phyloP scores from a whole-genome alignment of 2,329 filamentous ascomycete genomes.

The Xylariaceae sp. region DNA sequence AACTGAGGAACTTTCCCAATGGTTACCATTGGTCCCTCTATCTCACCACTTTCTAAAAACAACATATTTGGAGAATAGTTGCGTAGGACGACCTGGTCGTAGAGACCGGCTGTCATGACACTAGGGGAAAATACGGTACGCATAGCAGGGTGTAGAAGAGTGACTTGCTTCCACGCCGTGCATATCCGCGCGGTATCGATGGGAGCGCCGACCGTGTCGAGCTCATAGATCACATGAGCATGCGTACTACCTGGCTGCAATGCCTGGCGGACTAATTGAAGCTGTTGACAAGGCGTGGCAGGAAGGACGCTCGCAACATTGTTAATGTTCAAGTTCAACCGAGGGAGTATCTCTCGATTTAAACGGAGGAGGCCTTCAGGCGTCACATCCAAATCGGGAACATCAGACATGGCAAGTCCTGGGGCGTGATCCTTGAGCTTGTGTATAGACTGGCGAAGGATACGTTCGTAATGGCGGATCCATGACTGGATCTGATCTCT shows the following conservation, averaged over 20 bases:
- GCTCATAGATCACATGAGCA: conserved; percentile 45
- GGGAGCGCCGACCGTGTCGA: conserved; percentile 35
- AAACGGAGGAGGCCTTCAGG: conserved; percentile 44
- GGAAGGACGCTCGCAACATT: conserved; percentile 50
- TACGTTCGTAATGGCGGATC: conserved; percentile 44
- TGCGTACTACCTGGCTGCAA: conserved; percentile 40
- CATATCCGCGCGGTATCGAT: conserved; percentile 45
- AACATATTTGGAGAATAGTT: conserved; percentile 48
- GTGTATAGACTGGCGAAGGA: conserved; percentile 42
- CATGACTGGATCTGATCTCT: conserved; percentile 42
- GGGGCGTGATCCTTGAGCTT: conserved; percentile 39
- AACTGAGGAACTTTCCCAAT: conserved; percentile 42
- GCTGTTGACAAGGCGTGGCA: conserved; percentile 45
- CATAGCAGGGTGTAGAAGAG: conserved; percentile 41
- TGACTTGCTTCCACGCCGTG: conserved; percentile 47
- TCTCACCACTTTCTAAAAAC: conserved; percentile 45
- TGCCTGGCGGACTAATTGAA: conserved; percentile 45
- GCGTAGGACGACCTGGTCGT: conserved; percentile 47
- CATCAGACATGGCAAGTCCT: conserved; percentile 47
- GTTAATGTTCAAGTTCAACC: conserved; percentile 38
- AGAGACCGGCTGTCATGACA: conserved; percentile 44
- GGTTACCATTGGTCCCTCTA: conserved; percentile 36
- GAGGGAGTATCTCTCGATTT: conserved; percentile 38
- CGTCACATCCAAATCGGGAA: conserved; percentile 44
- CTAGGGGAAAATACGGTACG: conserved; percentile 51